A percentile compares a stretch with the other conserved stretches of the same genome.
Conservation (phyloP, 345 rosid species). For the Salix udensis region DNA sequence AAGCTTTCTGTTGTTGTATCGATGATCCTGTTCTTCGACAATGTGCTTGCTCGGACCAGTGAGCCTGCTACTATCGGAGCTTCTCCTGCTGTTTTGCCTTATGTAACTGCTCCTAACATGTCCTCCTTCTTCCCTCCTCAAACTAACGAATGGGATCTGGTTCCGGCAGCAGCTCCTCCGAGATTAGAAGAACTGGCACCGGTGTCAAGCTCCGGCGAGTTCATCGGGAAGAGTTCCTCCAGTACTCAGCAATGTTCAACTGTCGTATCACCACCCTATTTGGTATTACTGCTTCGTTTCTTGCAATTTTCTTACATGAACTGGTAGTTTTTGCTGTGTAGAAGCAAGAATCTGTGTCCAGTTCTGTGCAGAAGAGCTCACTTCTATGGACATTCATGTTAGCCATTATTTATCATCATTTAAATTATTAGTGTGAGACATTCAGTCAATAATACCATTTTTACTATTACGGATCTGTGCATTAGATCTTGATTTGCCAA, state of each 20-base stretch:
- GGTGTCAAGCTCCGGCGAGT: conserved; percentile 47
- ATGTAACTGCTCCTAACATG: conserved; percentile 46
- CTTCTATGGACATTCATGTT: not conserved
- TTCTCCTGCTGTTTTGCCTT: conserved; percentile 57
- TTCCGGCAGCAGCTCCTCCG: conserved; percentile 38
- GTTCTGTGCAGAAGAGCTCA: not conserved
- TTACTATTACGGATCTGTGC: not conserved
- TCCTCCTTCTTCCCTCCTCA: conserved; percentile 71
- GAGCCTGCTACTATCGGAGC: conserved; percentile 46
- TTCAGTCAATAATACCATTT: too few species aligned
- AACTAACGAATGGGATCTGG: conserved; percentile 19
- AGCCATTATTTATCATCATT: not conserved
- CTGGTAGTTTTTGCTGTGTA: not conserved
- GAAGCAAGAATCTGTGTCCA: not conserved
- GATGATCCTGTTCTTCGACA: conserved; percentile 21
- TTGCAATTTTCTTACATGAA: not conserved
- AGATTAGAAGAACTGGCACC: conserved; percentile 38
- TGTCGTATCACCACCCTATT: conserved; percentile 17
- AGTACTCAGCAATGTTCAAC: conserved; percentile 17
- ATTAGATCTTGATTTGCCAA: not conserved
- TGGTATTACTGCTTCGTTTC: conserved; percentile 21
- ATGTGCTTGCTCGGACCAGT: conserved; percentile 16
- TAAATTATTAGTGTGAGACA: too few species aligned
- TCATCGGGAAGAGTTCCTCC: conserved; percentile 45
- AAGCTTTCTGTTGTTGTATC: conserved; percentile 26